Conservation (phyloP, 495 filamentous ascomycete species). For the Talaromyces proteolyticus region DNA sequence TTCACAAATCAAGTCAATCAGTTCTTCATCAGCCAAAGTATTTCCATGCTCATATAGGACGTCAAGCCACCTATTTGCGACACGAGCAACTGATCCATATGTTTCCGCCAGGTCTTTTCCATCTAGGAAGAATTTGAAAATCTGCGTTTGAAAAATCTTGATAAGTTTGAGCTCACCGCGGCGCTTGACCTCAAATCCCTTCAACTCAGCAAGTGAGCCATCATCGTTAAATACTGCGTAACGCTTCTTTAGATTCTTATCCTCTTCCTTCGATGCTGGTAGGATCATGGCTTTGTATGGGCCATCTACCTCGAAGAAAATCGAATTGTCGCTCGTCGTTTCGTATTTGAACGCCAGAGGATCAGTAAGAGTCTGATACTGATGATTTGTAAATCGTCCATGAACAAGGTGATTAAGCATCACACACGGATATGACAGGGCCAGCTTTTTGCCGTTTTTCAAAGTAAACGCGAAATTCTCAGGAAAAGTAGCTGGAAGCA, state of each 20-base stretch:
- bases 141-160: slow-evolving; percentile 98
- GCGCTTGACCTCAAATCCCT: slow-evolving; percentile 97
- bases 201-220: slow-evolving; percentile 91
- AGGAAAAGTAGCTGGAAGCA: slow-evolving; percentile 93
- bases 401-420: slow-evolving; percentile 99
- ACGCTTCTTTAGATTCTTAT: slow-evolving; percentile 98
- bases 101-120: slow-evolving; percentile 80
- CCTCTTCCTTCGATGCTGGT: slow-evolving; percentile 95
- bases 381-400: slow-evolving; percentile 90
- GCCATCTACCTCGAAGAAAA: slow-evolving; percentile 99
- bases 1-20: slow-evolving; percentile 98
- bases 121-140: slow-evolving; percentile 98
- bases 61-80: slow-evolving; percentile 96
- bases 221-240: slow-evolving; percentile 99
- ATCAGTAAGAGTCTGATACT: slow-evolving; percentile 87
- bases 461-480: slow-evolving; percentile 95
- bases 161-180: slow-evolving; percentile 98
- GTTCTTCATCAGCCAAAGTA: slow-evolving; percentile 89
- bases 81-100: slow-evolving; percentile 85
- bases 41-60: slow-evolving; percentile 80
- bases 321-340: slow-evolving; percentile 95
- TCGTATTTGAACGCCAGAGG: slow-evolving; percentile 79
- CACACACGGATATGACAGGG: slow-evolving; percentile 96
- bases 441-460: slow-evolving; percentile 89
- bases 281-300: slow-evolving; percentile 97